Conservation (phyloP, 345 rosid genomes). For the Noccaea bulbosa region DNA sequence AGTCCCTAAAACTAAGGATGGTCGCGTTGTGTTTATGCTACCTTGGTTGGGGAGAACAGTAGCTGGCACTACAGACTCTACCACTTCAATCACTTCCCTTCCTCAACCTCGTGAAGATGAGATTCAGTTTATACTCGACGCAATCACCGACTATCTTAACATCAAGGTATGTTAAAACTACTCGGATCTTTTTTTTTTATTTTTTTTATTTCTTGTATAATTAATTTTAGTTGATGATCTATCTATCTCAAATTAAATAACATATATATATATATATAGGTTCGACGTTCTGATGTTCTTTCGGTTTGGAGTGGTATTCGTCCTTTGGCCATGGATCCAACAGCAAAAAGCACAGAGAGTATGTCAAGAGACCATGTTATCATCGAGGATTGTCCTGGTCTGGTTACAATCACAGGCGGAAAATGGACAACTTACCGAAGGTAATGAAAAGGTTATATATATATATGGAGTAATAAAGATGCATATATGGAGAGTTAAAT, state of each 20-base stretch:
- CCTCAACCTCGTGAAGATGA: conserved; percentile 98
- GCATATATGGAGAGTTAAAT: too few species aligned
- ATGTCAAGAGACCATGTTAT: conserved; percentile 97
- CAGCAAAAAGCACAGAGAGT: conserved; percentile 91
- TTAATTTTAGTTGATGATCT: conserved; percentile 5
- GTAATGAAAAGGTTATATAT: conserved; percentile 46
- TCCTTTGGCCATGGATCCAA: conserved; percentile 87
- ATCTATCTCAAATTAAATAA: conserved; percentile 20
- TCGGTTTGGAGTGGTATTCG: conserved; percentile 99
- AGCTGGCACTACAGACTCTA: conserved; percentile 98
- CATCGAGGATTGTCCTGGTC: conserved; percentile 83
- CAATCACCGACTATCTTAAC: conserved; percentile 85
- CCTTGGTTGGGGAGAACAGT: conserved; percentile 98
- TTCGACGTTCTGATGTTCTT: conserved; percentile 89
- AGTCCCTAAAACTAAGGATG: conserved; percentile 99
- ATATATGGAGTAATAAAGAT: too few species aligned
- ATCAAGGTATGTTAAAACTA: conserved; percentile 60
- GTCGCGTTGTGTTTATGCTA: conserved; percentile 93
- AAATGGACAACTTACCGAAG: conserved; percentile 98
- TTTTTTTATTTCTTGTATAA: not conserved
- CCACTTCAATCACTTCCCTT: conserved; percentile 72
- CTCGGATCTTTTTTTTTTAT: not conserved
- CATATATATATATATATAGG: conserved; percentile 51
- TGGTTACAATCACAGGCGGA: conserved; percentile 98
- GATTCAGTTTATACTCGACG: conserved; percentile 95